A percentile compares a stretch with the other conserved stretches of the same genome.
These are phyloP conservation scores for Volvariella volvacea DNA, from an alignment of 1,284 basidiomycete genomes.

Conservation along the genomic window DNA sequence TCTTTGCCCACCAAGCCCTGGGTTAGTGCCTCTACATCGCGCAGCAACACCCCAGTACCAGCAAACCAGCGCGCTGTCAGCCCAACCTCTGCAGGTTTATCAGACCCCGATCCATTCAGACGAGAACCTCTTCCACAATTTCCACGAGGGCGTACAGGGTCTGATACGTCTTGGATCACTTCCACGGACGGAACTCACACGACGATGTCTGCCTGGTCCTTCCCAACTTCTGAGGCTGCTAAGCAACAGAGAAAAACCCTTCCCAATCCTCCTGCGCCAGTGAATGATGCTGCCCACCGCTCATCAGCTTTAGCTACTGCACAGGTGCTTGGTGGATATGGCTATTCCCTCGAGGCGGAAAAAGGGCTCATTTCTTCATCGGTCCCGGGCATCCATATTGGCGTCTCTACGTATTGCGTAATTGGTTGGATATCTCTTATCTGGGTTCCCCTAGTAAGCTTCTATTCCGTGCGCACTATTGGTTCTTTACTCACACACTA, in stretches of 20 bases:
- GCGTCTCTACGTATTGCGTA: conserved; percentile 46
- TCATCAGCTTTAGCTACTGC: conserved; percentile 51
- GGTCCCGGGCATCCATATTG: conserved; percentile 35
- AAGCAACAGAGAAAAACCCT: conserved; percentile 23
- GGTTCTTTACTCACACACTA: conserved; percentile 8
- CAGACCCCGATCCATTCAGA: conserved; percentile 58
- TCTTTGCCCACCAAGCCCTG: conserved; percentile 62
- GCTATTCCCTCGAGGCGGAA: conserved; percentile 43
- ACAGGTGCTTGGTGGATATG: conserved; percentile 60
- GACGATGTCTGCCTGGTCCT: conserved; percentile 61
- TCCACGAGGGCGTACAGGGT: conserved; percentile 43
- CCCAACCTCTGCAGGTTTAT: too few relatives aligned
- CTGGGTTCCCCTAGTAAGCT: conserved; percentile 60
- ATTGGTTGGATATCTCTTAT: conserved; percentile 57
- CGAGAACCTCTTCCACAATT: conserved; percentile 29
- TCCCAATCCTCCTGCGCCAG: conserved; percentile 26
- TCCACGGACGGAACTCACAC: conserved; percentile 51
- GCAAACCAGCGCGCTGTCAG: conserved; percentile 26
- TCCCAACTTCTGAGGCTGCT: conserved; percentile 32
- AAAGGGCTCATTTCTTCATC: conserved; percentile 41
- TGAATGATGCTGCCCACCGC: conserved; percentile 32
- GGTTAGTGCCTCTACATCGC: conserved; percentile 51
- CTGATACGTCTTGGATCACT: conserved; percentile 66
- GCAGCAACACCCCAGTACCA: conserved; percentile 28
- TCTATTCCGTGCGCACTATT: conserved; percentile 6